These are phyloP conservation scores for Volvariella surrecta DNA, from an alignment of 1,284 basidiomycete genomes.

Conservation along the genomic window DNA sequence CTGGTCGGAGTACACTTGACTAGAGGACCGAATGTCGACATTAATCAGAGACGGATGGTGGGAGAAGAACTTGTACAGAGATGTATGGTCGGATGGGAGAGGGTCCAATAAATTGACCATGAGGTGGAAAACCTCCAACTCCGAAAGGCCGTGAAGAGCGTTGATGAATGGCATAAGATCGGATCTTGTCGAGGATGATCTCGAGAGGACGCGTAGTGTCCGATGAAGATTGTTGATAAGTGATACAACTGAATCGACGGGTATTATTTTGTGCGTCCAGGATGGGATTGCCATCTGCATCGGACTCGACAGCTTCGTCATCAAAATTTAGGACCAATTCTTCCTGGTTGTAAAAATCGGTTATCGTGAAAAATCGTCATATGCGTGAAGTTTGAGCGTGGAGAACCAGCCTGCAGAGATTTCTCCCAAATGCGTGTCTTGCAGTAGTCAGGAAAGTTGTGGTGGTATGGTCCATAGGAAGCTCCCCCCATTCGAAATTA, in stretches of 20 bases:
- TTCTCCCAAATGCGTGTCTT: slow-evolving; percentile 16
- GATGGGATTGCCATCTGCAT: neutral
- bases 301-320: neutral
- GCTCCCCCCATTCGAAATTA: slow-evolving; percentile 27
- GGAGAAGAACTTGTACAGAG: too few relatives aligned
- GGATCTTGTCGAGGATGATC: slow-evolving; percentile 19
- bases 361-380: slow-evolving; percentile 19
- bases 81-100: too few relatives aligned
- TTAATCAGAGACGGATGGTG: too few relatives aligned
- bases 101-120: too few relatives aligned
- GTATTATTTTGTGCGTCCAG: slow-evolving; percentile 6
- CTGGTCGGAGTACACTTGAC: too few relatives aligned
- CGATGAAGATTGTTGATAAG: slow-evolving; percentile 20
- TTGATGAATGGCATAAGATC: slow-evolving; percentile 23
- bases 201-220: slow-evolving; percentile 18
- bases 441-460: slow-evolving; percentile 19
- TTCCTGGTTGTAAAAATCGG: slow-evolving; percentile 21
- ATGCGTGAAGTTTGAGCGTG: slow-evolving; percentile 22
- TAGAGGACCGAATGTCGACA: too few relatives aligned
- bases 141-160: slow-evolving; percentile 16
- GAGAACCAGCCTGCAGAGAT: slow-evolving; percentile 23
- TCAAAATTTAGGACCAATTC: slow-evolving; percentile 23
- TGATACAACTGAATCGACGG: slow-evolving; percentile 18
- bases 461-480: slow-evolving; percentile 20
- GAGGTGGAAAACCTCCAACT: slow-evolving; percentile 3